Percentiles rank a stretch among this genome's conserved stretches.
phyloP scores from a whole-genome alignment of 2,329 filamentous ascomycete genomes.

The Bretziella fagacearum region DNA sequence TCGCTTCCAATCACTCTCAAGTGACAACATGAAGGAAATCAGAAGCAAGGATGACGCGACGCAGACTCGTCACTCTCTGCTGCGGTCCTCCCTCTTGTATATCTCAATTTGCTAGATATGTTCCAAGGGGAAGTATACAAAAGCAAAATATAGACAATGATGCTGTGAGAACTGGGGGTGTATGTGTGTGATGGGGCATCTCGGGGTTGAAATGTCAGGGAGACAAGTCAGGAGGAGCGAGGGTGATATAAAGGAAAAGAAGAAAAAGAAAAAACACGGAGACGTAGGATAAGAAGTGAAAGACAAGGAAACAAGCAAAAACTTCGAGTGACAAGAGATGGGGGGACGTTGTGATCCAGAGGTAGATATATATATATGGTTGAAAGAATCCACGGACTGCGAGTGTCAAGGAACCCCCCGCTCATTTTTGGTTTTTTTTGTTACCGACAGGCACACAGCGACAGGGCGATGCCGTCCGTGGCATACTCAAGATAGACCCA shows the following conservation, averaged over 20 bases:
- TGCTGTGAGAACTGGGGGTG: background rate
- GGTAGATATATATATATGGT: background rate
- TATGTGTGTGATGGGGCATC: too few species aligned
- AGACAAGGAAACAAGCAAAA: constrained; percentile 2
- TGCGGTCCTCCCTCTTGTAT: background rate
- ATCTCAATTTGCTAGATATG: background rate
- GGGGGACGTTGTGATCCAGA: background rate
- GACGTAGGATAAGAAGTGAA: background rate
- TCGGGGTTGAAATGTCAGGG: background rate
- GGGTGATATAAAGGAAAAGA: constrained; percentile 2
- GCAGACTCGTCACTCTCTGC: background rate
- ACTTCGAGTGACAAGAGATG: background rate
- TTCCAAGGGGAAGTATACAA: background rate
- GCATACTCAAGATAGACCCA: too few species aligned
- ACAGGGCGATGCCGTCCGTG: too few species aligned
- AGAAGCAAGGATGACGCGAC: background rate
- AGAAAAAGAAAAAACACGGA: background rate
- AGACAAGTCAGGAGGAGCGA: background rate
- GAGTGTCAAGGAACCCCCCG: too few species aligned
- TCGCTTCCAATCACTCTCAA: background rate
- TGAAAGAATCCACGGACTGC: too few species aligned
- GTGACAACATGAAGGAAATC: constrained; percentile 6
- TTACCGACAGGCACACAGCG: too few species aligned
- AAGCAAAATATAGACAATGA: background rate
- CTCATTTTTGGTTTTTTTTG: too few species aligned